Base-by-base conservation (phyloP, 768 basidiomycete genomes). In the Lentinula sp. region DNA sequence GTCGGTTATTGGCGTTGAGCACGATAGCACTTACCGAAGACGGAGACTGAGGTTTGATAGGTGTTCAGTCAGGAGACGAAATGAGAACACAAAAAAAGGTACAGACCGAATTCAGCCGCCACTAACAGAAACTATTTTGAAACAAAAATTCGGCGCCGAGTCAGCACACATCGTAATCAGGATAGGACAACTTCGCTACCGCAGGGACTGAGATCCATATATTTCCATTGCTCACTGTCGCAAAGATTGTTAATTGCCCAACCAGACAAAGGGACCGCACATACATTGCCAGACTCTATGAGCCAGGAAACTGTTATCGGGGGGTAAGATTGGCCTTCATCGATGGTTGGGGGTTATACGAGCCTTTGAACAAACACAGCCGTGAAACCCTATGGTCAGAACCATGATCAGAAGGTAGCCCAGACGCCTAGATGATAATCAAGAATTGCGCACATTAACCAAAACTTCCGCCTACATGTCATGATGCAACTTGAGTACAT, bases 331-430 rank as follows among this genome's bases (percentile, higher is more conserved):
- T n/a, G 46, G 8, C 20, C 18, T 48, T 48, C 9, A 48, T 23
- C 6, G 9, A 20, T 20, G 28, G 4, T 28, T 28, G 28, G 28
- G 28, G 28, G 28, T 42, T 53, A 57, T 52, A 6, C 4, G 18
- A n/a, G 77, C 77, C 76, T 75, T 72, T 84, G 82, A 12, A 83
- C 81, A 46, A 81, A 64, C 52, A 84, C 62, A 23, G 78, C 77
- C 3, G 77, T 81, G 18, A 81, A 67, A 33, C 75, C 78, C 77
- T 79, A 57, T 9, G 60, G 57, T 62, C 18, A 55, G 49, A 28
- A 36, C 54, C 12, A 15, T 49, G 58, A 43, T 18, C 23, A 10
- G 36, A 57, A 10, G 33, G 28, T 8, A 10, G 48, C 13, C 8
- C 18, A 48, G 33, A 50, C 12, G 53, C n/a, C 43, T 10, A 37